Evolutionary conservation across 1,139 yeast species (phyloP), one percentile per base, ranked within the genome.

Genomic region (Protomyces gravidus): DNA sequence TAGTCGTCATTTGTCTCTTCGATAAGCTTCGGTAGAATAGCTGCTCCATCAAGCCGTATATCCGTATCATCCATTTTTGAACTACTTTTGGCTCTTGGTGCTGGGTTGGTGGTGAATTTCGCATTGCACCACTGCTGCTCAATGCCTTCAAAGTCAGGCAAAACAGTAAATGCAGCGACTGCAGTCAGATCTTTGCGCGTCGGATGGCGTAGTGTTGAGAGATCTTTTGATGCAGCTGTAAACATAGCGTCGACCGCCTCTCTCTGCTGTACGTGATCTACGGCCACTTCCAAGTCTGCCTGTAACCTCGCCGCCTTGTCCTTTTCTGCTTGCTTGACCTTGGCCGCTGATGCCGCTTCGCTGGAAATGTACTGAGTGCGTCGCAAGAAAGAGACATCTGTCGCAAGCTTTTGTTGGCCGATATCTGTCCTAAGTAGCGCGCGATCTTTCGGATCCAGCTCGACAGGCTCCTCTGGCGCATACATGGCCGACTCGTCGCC

Each of bases 101-200:
- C 58, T 6, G 58, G 58, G 46, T 53, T 53, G 13, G 58, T 45
- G 4, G 58, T 36, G 21, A 58, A 47, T 36, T 45, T 46, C 33
- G 49, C 50, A 36, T 51, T 50, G 19, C 55, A 36, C 25, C 30
- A 51, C 39, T 55, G 60, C 66, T 86, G 82, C 71, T 90, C 97
- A 80, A 87, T 78, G 79, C 86, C 81, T 15, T 92, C 83, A 15
- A 94, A 83, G 71, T 90, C 96, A 2, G 97, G 97, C 63, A 89
- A 75, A 33, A 90, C 75, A 42, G 86, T 85, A 88, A 89, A 87
- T 1, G 89, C 78, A 63, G 78, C 80, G 27, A 85, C 89, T 0
- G 96, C 95, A 62, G 79, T 83, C 61, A 88, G 74, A 60, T 80
- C 77, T 69, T 80, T 85, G 74, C 84, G 86, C 42, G 80, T 78